Base-by-base conservation (phyloP, 2,329 filamentous ascomycete genomes). In the Trichoderma sp. region DNA sequence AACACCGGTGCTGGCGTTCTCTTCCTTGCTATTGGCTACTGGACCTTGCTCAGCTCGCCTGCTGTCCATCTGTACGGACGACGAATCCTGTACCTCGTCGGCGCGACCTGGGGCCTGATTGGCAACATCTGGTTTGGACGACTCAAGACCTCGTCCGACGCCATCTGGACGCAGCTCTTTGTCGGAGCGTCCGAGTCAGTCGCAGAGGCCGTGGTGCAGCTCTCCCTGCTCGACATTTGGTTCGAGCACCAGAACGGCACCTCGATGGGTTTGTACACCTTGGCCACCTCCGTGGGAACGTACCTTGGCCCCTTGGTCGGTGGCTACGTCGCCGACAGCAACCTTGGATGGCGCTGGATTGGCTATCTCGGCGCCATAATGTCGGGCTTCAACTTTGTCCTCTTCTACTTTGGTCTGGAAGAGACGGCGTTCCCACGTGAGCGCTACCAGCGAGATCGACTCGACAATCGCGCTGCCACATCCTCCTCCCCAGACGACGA, bases 1-100 rank as follows among this genome's bases (percentile, higher is more conserved):
- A 90, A 91, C 71, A 89, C 87, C 5, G 88, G 87, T n/a, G 89
- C 88, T 0, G 89, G 88, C 29, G 87, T 91, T 2, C 80, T 90
- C 65, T 90, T 90, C 78, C 79, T 89, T 41, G 87, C 85, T 3
- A 90, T 91, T 71, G 89, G 89, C 6, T 89, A 89, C 78, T 89
- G 87, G 83, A 88, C 87, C 1, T 80, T 90, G 65, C 83, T 90
- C 16, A 85, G 88, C 41, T 88, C 87, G 21, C 88, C 89, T 0
- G 85, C 86, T 24, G 87, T 89, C 2, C 88, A 87, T 79, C 81
- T 90, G 1, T 90, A 90, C 78, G 89, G 89, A 60, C 85, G 89
- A 9, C 85, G 88, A 9, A 84, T 89, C 64, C 83, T 87, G n/a
- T 91, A 90, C 78, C 81, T 91, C 63, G 81, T 91, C 60, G 88